Base-by-base conservation (phyloP, 139 green algal species). In the Tetradesmus obliquus region DNA sequence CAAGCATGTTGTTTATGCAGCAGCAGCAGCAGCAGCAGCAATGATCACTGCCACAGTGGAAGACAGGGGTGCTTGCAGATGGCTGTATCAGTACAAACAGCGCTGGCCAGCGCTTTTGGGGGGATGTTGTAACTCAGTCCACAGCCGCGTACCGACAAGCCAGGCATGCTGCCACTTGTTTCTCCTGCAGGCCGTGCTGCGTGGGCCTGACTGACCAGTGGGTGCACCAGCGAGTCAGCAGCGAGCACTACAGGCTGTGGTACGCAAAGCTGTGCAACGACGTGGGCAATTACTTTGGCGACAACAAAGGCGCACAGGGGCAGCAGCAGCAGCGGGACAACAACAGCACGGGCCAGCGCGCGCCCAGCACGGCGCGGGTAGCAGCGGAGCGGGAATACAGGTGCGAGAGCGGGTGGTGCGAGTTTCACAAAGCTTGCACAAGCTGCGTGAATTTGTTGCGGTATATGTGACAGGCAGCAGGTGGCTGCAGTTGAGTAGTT, bases 151-250 rank as follows among this genome's bases (percentile, higher is more conserved):
- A n/a, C n/a, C n/a, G n/a, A n/a, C n/a, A n/a, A n/a, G n/a, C n/a
- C n/a, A n/a, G n/a, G n/a, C n/a, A n/a, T n/a, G n/a, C n/a, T n/a
- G n/a, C n/a, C n/a, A n/a, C n/a, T n/a, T n/a, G n/a, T n/a, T n/a
- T n/a, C n/a, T n/a, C n/a, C 76, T 62, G 60, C 93, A 97, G 97
- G 97, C 92, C 97, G n/a, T 60, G 95, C 97, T 53, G 96, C 97
- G 90, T 99, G 55, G 96, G 95, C 5, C 71, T 99, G 20, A 99
- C 98, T 10, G 98, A 99, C 92, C 98, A 99, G 71, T 92, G 97
- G 80, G 91, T 99, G 79, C 97, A 99, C 85, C 92, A 97, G 80
- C 94, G 96, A 3, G 88, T 99, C 57, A 93, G 81, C 80, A 88
- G 89, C 94, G 20, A 93, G 22, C 24, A 86, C 80, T 95, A 96